These are phyloP conservation scores for Zoysia matrella DNA, from an alignment of 202 grass and related monocot species.

Conservation along the genomic window DNA sequence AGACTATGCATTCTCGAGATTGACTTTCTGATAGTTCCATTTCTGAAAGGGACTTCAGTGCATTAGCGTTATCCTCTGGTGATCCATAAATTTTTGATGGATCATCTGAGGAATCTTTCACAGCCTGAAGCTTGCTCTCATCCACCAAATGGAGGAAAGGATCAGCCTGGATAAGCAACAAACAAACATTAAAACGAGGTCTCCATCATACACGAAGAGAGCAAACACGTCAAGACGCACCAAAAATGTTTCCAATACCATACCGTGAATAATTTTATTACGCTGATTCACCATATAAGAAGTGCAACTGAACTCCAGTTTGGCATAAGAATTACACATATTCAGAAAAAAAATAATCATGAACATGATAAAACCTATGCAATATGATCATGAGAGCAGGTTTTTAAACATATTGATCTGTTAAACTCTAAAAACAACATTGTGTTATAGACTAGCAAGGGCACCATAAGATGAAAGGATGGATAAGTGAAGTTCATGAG, in stretches of 20 bases:
- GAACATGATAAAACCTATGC: slow-evolving; percentile 1
- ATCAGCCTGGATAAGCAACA: slow-evolving; percentile 69
- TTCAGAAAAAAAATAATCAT: not conserved
- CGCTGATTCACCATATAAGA: slow-evolving; percentile 11
- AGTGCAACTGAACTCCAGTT: slow-evolving; percentile 17
- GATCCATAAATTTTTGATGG: slow-evolving; percentile 76
- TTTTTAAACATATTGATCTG: slow-evolving; percentile 17
- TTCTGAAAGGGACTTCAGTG: slow-evolving; percentile 72
- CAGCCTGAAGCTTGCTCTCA: slow-evolving; percentile 78
- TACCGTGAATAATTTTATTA: slow-evolving; percentile 7
- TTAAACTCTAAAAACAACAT: slow-evolving; percentile 27
- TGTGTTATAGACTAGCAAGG: slow-evolving; percentile 5
- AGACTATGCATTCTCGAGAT: slow-evolving; percentile 88
- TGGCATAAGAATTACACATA: slow-evolving; percentile 13
- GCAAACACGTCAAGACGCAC: slow-evolving; percentile 13
- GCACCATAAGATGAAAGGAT: slow-evolving; percentile 30
- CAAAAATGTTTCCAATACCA: slow-evolving; percentile 21
- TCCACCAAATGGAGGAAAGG: slow-evolving; percentile 87
- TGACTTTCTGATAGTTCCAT: slow-evolving; percentile 89
- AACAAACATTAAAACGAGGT: slow-evolving; percentile 35
- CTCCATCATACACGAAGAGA: slow-evolving; percentile 10
- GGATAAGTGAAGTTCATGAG: slow-evolving; percentile 10
- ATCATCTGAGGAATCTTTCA: slow-evolving; percentile 59
- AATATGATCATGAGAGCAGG: not conserved
- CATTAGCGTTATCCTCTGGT: slow-evolving; percentile 78